Conservation (phyloP, 257 asterid genomes). For the Jacaranda copaia region DNA sequence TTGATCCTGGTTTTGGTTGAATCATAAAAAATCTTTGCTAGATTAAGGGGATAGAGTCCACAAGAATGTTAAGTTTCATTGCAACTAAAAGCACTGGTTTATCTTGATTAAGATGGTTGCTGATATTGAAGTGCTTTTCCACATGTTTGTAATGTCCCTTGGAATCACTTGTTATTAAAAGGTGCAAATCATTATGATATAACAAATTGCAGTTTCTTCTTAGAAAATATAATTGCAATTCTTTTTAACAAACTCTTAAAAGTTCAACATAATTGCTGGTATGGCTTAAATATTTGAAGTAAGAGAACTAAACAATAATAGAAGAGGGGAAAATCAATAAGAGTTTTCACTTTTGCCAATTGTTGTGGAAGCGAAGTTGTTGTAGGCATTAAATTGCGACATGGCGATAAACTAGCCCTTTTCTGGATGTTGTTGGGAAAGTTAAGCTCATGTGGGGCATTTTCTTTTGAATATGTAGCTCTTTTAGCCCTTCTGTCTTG, state of each 20-base stretch:
- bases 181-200: neutral
- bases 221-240: neutral
- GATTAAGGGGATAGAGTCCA: neutral
- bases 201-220: neutral
- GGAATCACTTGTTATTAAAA: neutral
- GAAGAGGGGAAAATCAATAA: neutral
- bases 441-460: neutral
- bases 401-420: neutral
- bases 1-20: constrained; percentile 13
- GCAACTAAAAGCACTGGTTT: neutral
- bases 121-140: neutral
- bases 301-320: neutral
- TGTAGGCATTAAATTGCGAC: neutral
- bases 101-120: constrained; percentile 16
- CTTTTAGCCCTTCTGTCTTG: constrained; percentile 49
- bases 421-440: constrained; percentile 36
- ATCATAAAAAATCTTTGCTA: neutral
- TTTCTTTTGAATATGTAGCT: too few relatives aligned
- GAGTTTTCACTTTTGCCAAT: neutral
- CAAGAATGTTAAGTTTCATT: constrained; percentile 2
- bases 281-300: neutral
- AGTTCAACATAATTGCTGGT: constrained; percentile 9
- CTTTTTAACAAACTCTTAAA: neutral
- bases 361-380: neutral
- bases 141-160: neutral